phyloP scores from a whole-genome alignment of 2,329 filamentous ascomycete genomes.

The Fusarium mangiferae region DNA sequence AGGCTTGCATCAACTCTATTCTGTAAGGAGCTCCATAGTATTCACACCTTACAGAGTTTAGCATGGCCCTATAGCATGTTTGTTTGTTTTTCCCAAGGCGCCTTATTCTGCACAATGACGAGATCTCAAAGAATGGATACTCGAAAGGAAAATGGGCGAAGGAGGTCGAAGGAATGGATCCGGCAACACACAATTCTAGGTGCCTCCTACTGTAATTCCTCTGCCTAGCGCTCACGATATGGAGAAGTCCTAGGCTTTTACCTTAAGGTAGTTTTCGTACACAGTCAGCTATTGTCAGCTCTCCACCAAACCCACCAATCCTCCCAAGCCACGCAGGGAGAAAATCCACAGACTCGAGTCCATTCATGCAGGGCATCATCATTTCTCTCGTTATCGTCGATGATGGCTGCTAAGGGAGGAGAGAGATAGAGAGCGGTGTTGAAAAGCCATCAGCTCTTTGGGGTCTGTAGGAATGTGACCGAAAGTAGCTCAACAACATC shows the following conservation, averaged over 20 bases:
- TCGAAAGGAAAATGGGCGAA: conserved; percentile 14
- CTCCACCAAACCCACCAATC: conserved; percentile 22
- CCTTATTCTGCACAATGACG: conserved; percentile 33
- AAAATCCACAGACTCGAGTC: conserved; percentile 7
- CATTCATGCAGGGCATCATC: conserved; percentile 35
- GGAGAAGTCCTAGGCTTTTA: not conserved
- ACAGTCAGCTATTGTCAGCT: conserved; percentile 24
- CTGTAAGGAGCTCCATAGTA: not conserved
- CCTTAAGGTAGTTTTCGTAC: not conserved
- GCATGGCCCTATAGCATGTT: not conserved
- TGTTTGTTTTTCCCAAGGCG: not conserved
- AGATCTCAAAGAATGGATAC: conserved; percentile 19
- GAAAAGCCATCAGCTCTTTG: not conserved
- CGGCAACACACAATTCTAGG: not conserved
- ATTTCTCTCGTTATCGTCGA: conserved; percentile 4
- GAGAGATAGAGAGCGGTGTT: not conserved
- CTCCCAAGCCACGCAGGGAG: conserved; percentile 26
- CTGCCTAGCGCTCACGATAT: conserved; percentile 7
- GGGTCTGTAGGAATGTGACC: conserved; percentile 21
- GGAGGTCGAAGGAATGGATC: conserved; percentile 16
- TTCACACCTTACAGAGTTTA: conserved; percentile 4
- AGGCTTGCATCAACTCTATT: conserved; percentile 2
- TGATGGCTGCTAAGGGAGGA: conserved; percentile 14
- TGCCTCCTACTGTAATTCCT: conserved; percentile 2
- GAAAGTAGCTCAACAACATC: not conserved